These are phyloP conservation scores for Penicillium sp. DNA, from an alignment of 2,329 filamentous ascomycete species.

Conservation along the genomic window DNA sequence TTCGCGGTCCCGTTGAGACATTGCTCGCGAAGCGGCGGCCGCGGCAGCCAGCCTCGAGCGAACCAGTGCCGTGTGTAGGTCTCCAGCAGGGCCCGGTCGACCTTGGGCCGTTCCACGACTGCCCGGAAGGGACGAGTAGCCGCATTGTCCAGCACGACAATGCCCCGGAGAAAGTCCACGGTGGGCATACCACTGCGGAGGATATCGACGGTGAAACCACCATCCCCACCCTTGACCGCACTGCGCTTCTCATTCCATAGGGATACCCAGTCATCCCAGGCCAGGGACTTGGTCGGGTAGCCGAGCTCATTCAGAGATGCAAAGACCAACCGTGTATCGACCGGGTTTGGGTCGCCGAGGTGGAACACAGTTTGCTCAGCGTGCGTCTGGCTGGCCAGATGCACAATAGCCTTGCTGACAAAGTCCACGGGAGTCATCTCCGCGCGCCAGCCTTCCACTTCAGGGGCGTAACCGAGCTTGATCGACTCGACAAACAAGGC, in stretches of 20 bases:
- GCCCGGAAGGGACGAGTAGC: slow-evolving; percentile 55
- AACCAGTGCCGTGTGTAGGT: slow-evolving; percentile 75
- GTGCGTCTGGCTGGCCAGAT: slow-evolving; percentile 58
- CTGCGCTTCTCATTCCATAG: slow-evolving; percentile 65
- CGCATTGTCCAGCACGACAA: slow-evolving; percentile 65
- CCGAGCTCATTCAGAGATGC: no score
- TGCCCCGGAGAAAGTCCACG: slow-evolving; percentile 59
- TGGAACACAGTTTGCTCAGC: slow-evolving; percentile 63
- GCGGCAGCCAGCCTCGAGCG: slow-evolving; percentile 65
- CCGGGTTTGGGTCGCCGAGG: slow-evolving; percentile 62
- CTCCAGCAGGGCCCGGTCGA: slow-evolving; percentile 63
- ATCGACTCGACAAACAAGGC: slow-evolving; percentile 69
- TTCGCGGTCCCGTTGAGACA: no score
- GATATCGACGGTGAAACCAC: slow-evolving; percentile 68
- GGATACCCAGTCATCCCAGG: slow-evolving; percentile 66
- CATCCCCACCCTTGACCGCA: slow-evolving; percentile 55
- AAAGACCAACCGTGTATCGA: slow-evolving; percentile 59
- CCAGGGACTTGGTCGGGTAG: no score
- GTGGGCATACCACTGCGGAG: slow-evolving; percentile 72
- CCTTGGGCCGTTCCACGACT: slow-evolving; percentile 56
- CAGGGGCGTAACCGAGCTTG: slow-evolving; percentile 59
- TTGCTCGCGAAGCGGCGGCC: no score
- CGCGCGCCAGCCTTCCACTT: slow-evolving; percentile 65
- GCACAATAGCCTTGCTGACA: slow-evolving; percentile 63
- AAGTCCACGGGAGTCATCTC: slow-evolving; percentile 83